Conservation (phyloP, 306 rosid genomes). For the Acmispon strigosus region DNA sequence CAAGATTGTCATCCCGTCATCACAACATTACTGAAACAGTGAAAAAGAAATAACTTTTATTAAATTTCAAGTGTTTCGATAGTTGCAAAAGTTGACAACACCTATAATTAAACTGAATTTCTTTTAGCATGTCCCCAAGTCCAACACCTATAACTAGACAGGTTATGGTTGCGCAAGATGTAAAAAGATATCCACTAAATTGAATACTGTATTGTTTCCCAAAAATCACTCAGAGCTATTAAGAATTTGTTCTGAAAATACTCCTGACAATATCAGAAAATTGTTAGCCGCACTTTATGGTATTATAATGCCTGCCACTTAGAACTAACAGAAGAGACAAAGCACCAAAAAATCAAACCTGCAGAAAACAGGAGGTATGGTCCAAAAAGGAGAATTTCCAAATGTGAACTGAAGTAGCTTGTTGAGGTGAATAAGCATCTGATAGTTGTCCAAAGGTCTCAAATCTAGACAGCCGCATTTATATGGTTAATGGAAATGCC, state of each 20-base stretch:
- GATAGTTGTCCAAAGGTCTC: no score
- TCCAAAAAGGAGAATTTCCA: constrained; percentile 92
- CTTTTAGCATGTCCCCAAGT: no score
- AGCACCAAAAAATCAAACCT: constrained; percentile 41
- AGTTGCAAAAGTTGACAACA: no score
- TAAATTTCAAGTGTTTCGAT: neutral
- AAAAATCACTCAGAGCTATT: neutral
- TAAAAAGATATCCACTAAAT: no score
- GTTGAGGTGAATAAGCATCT: no score
- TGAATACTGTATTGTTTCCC: neutral
- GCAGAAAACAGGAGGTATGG: constrained; percentile 91
- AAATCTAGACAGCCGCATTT: no score
- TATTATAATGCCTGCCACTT: neutral
- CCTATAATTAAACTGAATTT: no score
- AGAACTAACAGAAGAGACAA: neutral
- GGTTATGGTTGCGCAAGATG: no score
- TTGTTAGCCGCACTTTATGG: neutral
- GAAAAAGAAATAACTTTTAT: neutral
- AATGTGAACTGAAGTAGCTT: constrained; percentile 38
- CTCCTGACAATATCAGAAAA: neutral
- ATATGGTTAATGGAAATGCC: no score
- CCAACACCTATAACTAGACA: no score
- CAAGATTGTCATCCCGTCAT: constrained; percentile 87
- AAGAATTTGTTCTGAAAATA: neutral
- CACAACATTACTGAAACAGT: constrained; percentile 80